A percentile compares a stretch with the other conserved stretches of the same genome.
Conservation (phyloP, 2,329 filamentous ascomycete genomes). For the Calonectria pseudoreteaudii region DNA sequence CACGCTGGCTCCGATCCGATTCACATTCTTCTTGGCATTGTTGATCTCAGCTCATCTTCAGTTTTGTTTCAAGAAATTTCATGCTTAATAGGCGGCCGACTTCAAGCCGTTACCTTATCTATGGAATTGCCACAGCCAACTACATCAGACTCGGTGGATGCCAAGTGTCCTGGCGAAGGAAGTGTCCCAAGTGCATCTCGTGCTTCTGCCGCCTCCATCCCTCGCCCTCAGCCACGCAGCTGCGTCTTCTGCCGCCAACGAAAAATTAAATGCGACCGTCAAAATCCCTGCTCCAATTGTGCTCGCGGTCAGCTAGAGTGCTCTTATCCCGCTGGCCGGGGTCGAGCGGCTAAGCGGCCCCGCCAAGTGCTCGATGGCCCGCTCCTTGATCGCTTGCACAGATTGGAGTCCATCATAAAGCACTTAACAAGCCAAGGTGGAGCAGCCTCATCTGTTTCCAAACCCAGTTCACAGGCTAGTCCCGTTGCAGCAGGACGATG, state of each 20-base stretch:
- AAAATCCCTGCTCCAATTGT: neutral
- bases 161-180: neutral
- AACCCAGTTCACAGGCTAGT: fast-evolving
- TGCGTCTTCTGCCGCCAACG: neutral
- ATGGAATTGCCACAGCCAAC: neutral
- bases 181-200: neutral
- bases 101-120: neutral
- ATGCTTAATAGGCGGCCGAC: neutral
- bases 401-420: neutral
- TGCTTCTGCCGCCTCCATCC: neutral
- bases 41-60: neutral
- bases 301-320: neutral
- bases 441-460: neutral
- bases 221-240: neutral
- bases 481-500: too few species aligned
- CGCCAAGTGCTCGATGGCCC: neutral
- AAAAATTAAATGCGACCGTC: neutral
- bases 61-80: neutral
- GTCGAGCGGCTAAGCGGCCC: neutral
- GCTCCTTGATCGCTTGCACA: neutral
- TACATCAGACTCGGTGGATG: neutral
- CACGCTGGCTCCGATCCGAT: neutral
- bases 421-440: neutral
- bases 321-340: neutral
- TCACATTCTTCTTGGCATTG: neutral